Evolutionary conservation across 371 early-diverging fungal species (phyloP).

Genomic region (Fennellomyces sp.): DNA sequence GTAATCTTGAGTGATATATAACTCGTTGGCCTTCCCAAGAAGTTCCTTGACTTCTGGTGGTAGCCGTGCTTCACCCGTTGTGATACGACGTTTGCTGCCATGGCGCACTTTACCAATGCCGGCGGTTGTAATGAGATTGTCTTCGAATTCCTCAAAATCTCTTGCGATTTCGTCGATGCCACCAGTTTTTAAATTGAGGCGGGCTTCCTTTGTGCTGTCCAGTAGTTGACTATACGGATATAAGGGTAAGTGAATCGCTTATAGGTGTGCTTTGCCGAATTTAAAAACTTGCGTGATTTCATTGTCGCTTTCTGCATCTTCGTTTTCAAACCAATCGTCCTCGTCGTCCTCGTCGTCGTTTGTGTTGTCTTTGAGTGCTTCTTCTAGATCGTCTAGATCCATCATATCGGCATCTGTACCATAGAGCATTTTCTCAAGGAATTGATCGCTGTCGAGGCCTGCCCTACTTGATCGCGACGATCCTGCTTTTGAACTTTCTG

Average conservation of each 20-base stretch:
- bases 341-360: slow-evolving; percentile 28
- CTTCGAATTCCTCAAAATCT: slow-evolving; percentile 45
- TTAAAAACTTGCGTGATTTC: slow-evolving; percentile 19
- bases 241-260: background rate
- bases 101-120: slow-evolving; percentile 34
- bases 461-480: background rate
- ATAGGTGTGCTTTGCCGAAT: background rate
- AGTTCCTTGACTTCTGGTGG: slow-evolving; percentile 56
- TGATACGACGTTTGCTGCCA: slow-evolving; percentile 15
- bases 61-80: slow-evolving; percentile 32
- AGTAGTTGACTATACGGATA: slow-evolving; percentile 17
- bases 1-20: slow-evolving; percentile 73
- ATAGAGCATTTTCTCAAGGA: background rate
- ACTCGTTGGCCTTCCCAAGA: slow-evolving; percentile 76
- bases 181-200: slow-evolving; percentile 28
- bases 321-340: slow-evolving; percentile 12
- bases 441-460: background rate
- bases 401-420: background rate
- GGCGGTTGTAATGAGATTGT: slow-evolving; percentile 32
- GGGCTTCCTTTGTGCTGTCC: slow-evolving; percentile 15
- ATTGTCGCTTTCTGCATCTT: slow-evolving; percentile 16
- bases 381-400: slow-evolving; percentile 11
- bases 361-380: slow-evolving; percentile 13
- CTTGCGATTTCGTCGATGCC: slow-evolving; percentile 28
- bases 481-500: background rate